These are phyloP conservation scores for Hanseniaspora valbyensis DNA, from an alignment of 805 yeast genomes.

Conservation along the genomic window DNA sequence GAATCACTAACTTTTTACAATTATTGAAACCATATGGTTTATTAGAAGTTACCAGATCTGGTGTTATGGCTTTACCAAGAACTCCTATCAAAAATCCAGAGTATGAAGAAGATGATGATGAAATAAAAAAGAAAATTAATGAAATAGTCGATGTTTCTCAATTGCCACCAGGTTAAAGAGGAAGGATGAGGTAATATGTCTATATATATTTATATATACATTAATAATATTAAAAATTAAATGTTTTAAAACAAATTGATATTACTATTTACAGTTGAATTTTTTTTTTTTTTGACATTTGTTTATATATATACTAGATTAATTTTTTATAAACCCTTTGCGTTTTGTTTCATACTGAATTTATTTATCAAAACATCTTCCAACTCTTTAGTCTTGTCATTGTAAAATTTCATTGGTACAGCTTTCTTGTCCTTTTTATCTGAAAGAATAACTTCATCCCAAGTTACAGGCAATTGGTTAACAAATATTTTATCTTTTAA, in stretches of 20 bases:
- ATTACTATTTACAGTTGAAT: background rate
- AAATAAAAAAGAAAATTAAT: constrained; percentile 41
- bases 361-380: constrained; percentile 29
- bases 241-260: background rate
- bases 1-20: constrained; percentile 76
- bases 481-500: constrained; percentile 5
- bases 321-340: background rate
- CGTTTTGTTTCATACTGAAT: constrained; percentile 2
- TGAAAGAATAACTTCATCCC: constrained; percentile 29
- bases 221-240: background rate
- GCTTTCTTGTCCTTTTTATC: constrained; percentile 38
- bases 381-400: constrained; percentile 42
- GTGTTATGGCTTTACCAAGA: constrained; percentile 98
- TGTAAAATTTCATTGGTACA: constrained; percentile 47
- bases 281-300: background rate
- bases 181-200: too few species aligned
- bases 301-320: background rate
- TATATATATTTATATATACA: background rate
- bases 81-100: constrained; percentile 61
- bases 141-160: constrained; percentile 78
- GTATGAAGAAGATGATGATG: constrained; percentile 44
- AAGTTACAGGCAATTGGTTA: constrained; percentile 36
- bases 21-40: constrained; percentile 93
- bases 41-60: constrained; percentile 90
- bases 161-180: constrained; percentile 91